Evolutionary conservation across 2,329 filamentous ascomycete genomes (phyloP).

Genomic region (Emergomyces pasteurianus): DNA sequence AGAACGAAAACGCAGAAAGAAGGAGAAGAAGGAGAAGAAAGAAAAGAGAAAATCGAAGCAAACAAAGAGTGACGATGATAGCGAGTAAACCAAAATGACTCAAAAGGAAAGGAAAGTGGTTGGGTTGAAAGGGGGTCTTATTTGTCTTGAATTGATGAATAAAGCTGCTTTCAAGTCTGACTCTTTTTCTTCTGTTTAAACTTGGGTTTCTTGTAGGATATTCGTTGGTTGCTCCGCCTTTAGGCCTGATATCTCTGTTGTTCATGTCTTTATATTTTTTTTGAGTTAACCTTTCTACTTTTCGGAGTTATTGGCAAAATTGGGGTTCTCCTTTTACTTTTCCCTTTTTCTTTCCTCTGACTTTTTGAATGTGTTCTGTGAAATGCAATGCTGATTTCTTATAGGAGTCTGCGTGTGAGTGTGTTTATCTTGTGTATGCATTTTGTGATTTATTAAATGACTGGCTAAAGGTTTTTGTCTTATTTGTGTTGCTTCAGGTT

Average conservation of each 20-base stretch:
- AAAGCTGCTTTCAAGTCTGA: neutral
- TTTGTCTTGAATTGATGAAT: neutral
- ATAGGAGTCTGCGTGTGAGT: neutral
- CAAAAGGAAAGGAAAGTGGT: neutral
- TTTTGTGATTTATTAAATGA: neutral
- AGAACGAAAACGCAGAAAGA: conserved; percentile 41
- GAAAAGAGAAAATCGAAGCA: conserved; percentile 63
- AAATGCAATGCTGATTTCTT: neutral
- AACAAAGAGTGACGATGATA: conserved; percentile 31
- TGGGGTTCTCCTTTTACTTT: conserved; percentile 9
- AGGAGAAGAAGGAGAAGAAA: conserved; percentile 44
- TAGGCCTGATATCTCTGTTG: conserved; percentile 16
- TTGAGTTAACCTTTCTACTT: conserved; percentile 11
- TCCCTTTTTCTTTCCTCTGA: conserved; percentile 13
- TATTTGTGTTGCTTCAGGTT: neutral
- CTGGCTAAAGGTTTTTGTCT: neutral
- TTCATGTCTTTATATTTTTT: conserved; percentile 9
- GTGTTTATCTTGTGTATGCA: neutral
- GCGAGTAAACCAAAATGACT: conserved; percentile 24
- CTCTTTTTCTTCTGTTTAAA: neutral
- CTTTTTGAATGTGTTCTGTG: neutral
- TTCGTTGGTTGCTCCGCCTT: conserved; percentile 1
- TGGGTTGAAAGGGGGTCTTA: neutral
- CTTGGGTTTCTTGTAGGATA: conserved; percentile 30
- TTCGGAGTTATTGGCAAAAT: conserved; percentile 30